phyloP scores from a whole-genome alignment of 768 basidiomycete genomes.

The Termitomyces heimii region DNA sequence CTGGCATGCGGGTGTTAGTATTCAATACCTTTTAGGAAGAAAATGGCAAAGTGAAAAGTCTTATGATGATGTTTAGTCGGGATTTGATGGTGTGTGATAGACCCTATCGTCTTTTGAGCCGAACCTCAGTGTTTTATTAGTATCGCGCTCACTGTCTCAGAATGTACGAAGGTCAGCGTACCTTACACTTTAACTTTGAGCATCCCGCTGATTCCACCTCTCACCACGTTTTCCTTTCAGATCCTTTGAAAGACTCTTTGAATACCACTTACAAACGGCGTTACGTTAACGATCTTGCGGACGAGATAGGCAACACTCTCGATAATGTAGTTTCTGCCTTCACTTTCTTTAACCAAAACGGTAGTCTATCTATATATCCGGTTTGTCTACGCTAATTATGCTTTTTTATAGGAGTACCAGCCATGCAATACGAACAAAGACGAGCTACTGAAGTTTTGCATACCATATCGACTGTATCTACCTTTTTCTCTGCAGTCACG shows the following conservation, averaged over 20 bases:
- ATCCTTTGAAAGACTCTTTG: neutral
- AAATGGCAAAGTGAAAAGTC: slow-evolving; percentile 5
- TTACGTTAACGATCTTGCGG: slow-evolving; percentile 12
- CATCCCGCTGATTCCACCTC: too few relatives aligned
- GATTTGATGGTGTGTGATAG: slow-evolving; percentile 8
- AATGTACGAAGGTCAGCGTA: slow-evolving; percentile 3
- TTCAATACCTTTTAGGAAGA: neutral
- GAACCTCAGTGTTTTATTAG: neutral
- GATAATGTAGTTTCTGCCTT: slow-evolving; percentile 7
- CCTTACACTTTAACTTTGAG: neutral
- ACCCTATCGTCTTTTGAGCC: neutral
- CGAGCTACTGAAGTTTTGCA: slow-evolving; percentile 9
- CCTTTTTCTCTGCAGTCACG: slow-evolving; percentile 25
- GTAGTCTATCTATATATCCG: neutral
- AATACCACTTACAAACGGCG: slow-evolving; percentile 4
- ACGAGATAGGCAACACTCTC: slow-evolving; percentile 9
- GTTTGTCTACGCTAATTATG: neutral
- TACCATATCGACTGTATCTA: slow-evolving; percentile 16
- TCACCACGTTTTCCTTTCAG: neutral
- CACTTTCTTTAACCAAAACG: slow-evolving; percentile 13
- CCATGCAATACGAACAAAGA: slow-evolving; percentile 17
- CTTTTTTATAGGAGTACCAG: slow-evolving; percentile 12
- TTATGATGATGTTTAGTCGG: slow-evolving; percentile 7
- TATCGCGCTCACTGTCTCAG: slow-evolving; percentile 11
- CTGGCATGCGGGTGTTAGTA: neutral